phyloP scores from a whole-genome alignment of 1,284 basidiomycete species.

The Amylostereum areolatum region DNA sequence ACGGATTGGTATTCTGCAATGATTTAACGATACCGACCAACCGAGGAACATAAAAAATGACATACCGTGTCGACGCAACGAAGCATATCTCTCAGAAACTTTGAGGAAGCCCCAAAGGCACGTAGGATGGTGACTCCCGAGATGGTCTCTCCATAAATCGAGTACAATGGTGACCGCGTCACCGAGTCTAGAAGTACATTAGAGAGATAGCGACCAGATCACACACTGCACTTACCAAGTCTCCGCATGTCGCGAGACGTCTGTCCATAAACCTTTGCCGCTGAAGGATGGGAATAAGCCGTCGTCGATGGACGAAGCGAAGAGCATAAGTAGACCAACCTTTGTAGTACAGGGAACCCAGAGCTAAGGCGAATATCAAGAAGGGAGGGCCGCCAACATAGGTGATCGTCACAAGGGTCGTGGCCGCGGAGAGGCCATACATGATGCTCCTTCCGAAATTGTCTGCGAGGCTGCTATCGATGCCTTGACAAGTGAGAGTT shows the following conservation, averaged over 20 bases:
- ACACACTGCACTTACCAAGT: conserved; percentile 9
- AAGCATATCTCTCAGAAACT: conserved; percentile 84
- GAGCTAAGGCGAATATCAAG: conserved; percentile 51
- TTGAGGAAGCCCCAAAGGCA: conserved; percentile 83
- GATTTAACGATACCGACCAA: conserved; percentile 4
- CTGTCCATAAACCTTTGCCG: conserved; percentile 71
- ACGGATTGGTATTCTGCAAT: conserved; percentile 65
- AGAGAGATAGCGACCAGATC: conserved; percentile 2
- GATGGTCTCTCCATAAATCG: conserved; percentile 88
- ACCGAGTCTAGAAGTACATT: conserved; percentile 59
- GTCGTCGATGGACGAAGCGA: background rate
- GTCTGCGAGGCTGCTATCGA: conserved; percentile 83
- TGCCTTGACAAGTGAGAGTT: conserved; percentile 36
- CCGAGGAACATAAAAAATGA: conserved; percentile 6
- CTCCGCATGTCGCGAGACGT: conserved; percentile 87
- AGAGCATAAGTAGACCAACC: conserved; percentile 28
- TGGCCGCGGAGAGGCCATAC: conserved; percentile 48
- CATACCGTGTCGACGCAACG: conserved; percentile 75
- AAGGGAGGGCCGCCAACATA: conserved; percentile 78
- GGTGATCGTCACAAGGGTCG: conserved; percentile 74
- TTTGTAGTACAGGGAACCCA: conserved; percentile 65
- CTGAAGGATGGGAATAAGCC: background rate
- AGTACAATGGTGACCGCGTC: conserved; percentile 87
- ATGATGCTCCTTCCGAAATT: conserved; percentile 78
- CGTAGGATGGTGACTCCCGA: conserved; percentile 84